Evolutionary conservation across 2,329 filamentous ascomycete species (phyloP).

Genomic region (Diaporthe aspalathi): DNA sequence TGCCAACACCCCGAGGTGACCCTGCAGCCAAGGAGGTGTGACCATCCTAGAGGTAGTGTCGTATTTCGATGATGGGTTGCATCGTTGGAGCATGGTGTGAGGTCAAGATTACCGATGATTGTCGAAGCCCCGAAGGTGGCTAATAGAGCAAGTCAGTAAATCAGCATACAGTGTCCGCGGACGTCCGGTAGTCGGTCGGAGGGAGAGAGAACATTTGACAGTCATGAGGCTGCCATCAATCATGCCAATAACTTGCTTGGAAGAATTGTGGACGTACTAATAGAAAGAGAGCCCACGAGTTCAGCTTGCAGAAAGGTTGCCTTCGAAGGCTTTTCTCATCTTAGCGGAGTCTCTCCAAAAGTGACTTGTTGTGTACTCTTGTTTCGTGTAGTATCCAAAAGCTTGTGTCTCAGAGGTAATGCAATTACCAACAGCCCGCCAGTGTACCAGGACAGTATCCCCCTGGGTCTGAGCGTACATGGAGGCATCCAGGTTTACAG

Average conservation of each 20-base stretch:
- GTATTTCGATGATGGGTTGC: slow-evolving; percentile 9
- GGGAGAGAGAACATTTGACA: not conserved
- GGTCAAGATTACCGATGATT: not conserved
- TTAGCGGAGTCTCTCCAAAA: too few species aligned
- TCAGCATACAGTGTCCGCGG: not conserved
- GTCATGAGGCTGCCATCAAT: not conserved
- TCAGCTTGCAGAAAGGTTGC: not conserved
- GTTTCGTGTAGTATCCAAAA: not conserved
- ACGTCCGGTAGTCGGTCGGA: not conserved
- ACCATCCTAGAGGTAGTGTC: not conserved
- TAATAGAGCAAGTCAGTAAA: not conserved
- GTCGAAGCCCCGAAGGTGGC: too few species aligned
- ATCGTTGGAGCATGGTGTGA: not conserved
- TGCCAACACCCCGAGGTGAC: not conserved
- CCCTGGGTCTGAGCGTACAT: not conserved
- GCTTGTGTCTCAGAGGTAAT: not conserved
- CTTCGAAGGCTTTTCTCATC: too few species aligned
- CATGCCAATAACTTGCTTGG: not conserved
- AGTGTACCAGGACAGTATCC: not conserved
- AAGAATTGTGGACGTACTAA: not conserved
- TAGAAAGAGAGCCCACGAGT: not conserved
- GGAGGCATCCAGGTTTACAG: too few species aligned
- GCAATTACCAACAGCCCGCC: not conserved
- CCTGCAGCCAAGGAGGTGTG: not conserved
- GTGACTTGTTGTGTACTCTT: not conserved